Conservation (phyloP, 805 yeast genomes). For the Candida maesae region DNA sequence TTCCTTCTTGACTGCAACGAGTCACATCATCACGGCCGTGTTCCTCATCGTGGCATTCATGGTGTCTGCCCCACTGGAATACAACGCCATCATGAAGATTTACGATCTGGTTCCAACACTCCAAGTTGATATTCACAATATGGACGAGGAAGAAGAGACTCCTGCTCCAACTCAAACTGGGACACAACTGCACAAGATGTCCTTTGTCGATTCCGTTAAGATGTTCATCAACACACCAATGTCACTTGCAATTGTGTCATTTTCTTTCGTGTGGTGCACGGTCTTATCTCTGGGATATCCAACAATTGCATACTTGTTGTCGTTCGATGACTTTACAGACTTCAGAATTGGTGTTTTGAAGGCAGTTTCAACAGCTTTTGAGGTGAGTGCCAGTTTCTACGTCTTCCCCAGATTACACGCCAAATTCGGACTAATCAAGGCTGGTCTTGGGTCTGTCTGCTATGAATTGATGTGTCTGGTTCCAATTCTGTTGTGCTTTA, state of each 20-base stretch:
- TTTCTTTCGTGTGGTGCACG: conserved; percentile 32
- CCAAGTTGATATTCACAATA: conserved; percentile 8
- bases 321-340: conserved; percentile 28
- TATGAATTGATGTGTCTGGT: conserved; percentile 29
- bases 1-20: conserved; percentile 25
- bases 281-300: conserved; percentile 37
- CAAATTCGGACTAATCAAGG: conserved; percentile 27
- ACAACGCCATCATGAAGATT: conserved; percentile 31
- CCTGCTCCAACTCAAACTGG: background rate
- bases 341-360: conserved; percentile 31
- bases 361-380: conserved; percentile 31
- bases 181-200: conserved; percentile 2
- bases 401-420: conserved; percentile 28
- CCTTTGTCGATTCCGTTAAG: conserved; percentile 13
- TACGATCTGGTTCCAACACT: conserved; percentile 30
- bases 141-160: background rate
- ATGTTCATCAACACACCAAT: conserved; percentile 27
- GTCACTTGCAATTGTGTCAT: conserved; percentile 30
- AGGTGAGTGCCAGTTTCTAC: conserved; percentile 31
- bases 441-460: conserved; percentile 30
- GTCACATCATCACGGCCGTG: conserved; percentile 26
- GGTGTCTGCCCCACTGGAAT: conserved; percentile 31
- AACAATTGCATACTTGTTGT: conserved; percentile 33
- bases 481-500: conserved; percentile 25
- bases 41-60: conserved; percentile 28